phyloP scores from a whole-genome alignment of 345 rosid species.

The Syzygium aqueum region DNA sequence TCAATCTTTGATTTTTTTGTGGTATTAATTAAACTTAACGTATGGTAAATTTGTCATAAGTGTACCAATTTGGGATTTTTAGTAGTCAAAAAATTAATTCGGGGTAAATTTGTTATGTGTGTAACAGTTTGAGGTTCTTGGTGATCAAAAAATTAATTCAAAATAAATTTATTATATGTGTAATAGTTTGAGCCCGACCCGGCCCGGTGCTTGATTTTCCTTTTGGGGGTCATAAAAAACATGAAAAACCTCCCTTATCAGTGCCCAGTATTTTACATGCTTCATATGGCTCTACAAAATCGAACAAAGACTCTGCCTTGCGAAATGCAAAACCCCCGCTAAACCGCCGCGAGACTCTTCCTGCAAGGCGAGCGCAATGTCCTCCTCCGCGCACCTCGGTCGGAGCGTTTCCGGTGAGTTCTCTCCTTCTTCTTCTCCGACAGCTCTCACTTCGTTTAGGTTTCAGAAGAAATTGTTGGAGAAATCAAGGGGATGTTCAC shows the following conservation, averaged over 20 bases:
- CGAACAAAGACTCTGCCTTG: neutral
- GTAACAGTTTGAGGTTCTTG: too few relatives aligned
- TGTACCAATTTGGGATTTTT: too few relatives aligned
- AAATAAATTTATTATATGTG: too few relatives aligned
- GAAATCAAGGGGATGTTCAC: neutral
- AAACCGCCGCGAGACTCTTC: neutral
- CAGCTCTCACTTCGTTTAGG: neutral
- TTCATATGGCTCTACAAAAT: neutral
- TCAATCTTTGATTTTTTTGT: too few relatives aligned
- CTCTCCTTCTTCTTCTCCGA: neutral
- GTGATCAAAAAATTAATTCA: too few relatives aligned
- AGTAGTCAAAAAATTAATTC: too few relatives aligned
- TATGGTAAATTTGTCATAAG: too few relatives aligned
- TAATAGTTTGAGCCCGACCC: neutral
- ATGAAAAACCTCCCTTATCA: neutral
- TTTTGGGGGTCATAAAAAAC: rapidly evolving
- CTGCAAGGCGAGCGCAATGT: neutral
- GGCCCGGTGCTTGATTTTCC: neutral
- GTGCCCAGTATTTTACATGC: neutral
- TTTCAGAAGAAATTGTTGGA: neutral
- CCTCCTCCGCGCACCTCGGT: neutral
- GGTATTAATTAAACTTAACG: too few relatives aligned
- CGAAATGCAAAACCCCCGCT: neutral
- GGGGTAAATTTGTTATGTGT: too few relatives aligned
- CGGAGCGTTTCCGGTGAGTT: neutral